Base-by-base conservation (phyloP, 192 early-diverging fungal species). In the Blastocladiella britannica region DNA sequence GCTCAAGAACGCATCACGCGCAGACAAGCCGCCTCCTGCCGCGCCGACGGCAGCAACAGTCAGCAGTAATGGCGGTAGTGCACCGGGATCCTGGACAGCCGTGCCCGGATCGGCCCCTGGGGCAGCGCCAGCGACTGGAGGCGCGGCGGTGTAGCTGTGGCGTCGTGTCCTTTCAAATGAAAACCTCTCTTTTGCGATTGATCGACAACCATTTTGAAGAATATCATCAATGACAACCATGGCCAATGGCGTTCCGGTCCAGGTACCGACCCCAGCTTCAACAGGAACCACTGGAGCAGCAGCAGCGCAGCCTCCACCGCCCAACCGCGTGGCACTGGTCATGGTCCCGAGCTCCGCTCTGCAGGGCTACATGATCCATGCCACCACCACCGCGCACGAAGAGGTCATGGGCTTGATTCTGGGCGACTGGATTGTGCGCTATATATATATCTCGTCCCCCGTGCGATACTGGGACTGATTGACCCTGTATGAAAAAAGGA, bases 341-440 rank as follows among this genome's bases (percentile, higher is more conserved):
- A 12, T 47, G 2, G 2, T 47, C 0, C 37, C 37, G 4, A 20
- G 15, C 2, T 47, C 37, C 15, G 37, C 37, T 9, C 12, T 47
- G 37, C 37, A 47, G 15, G 37, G 37, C 15, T 47, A 47, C 37
- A 9, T 47, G 5, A 47, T 47, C 15, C 37, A 47, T 20, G 37
- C n/a, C 5, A 20, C 37, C 15, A 47, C 37, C 9, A 47, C 37
- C 6, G 37, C 37, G 37, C 37, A 75, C 69, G 73, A 75, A 62
- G 73, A 75, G 29, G 67, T 75, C 30, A 75, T 75, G 59, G 73
- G 73, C 25, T 63, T 75, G 69, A 62, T 75, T 27, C 68, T 75
- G 63, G 73, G 73, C 37, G 64, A 69, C 53, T 75, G 73, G 73
- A 62, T 67, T 51, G 73, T 75, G 63, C 30, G 62, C 55, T 26